Evolutionary conservation across 768 basidiomycete genomes (phyloP).

Genomic region (Paxillus ammoniavirescens): DNA sequence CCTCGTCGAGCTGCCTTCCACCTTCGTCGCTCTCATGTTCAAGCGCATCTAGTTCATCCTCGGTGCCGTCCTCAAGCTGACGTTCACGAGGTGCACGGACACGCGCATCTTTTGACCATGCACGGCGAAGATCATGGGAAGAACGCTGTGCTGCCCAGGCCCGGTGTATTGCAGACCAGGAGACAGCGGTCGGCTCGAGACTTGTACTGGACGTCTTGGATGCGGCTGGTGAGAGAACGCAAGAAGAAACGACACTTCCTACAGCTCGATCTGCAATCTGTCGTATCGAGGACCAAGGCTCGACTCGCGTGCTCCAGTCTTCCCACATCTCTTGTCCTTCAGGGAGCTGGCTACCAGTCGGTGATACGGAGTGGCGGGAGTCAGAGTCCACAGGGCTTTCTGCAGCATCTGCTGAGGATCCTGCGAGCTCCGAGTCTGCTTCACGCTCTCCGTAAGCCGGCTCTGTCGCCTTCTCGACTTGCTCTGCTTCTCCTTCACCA

Average conservation of each 20-base stretch:
- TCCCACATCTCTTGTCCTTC: constrained; percentile 43
- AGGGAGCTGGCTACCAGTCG: constrained; percentile 8
- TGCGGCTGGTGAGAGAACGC: constrained; percentile 8
- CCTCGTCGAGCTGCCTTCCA: constrained; percentile 48
- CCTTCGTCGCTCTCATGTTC: constrained; percentile 36
- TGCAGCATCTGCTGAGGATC: constrained; percentile 14
- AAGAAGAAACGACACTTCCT: constrained; percentile 53
- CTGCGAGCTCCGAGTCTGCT: constrained; percentile 15
- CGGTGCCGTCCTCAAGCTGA: constrained; percentile 32
- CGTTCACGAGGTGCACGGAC: constrained; percentile 34
- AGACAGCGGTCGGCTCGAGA: constrained; percentile 53
- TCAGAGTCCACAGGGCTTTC: not conserved
- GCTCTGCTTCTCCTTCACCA: not conserved
- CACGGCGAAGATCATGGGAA: constrained; percentile 49
- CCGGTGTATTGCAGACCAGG: constrained; percentile 63
- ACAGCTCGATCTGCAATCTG: constrained; percentile 76
- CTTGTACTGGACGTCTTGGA: constrained; percentile 13
- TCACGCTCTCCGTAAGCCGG: constrained; percentile 14
- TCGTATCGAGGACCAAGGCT: constrained; percentile 67
- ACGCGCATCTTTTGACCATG: constrained; percentile 57
- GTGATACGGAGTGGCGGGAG: not conserved
- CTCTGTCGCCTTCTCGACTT: constrained; percentile 3
- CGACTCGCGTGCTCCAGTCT: constrained; percentile 70
- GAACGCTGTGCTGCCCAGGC: constrained; percentile 64
- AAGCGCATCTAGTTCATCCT: constrained; percentile 27